Base-by-base conservation (phyloP, 2,329 filamentous ascomycete species). In the Paecilomyces niveus region DNA sequence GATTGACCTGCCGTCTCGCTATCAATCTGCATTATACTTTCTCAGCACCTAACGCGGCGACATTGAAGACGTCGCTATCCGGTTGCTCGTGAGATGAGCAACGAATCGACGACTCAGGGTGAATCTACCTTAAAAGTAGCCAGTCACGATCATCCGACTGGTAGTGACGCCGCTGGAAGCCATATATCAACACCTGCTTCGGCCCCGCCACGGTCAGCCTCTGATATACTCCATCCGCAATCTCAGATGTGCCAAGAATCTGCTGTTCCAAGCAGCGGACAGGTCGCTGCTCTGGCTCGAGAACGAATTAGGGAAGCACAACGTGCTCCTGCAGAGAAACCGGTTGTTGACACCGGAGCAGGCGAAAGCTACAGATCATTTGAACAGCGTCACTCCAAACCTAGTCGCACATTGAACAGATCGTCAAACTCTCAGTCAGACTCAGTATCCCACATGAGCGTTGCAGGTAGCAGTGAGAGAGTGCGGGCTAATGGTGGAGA, bases 241-340 rank as follows among this genome's bases (percentile, higher is more conserved):
- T 61, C 59, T 39, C 33, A 59, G 49, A 53, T 54, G 57, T 29
- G 45, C 21, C 57, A 55, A 39, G 51, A 54, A 26, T 57, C 57
- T 13, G 18, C 24, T 57, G 31, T 60, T 52, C 58, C 60, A 52
- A 61, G 50, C 49, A 61, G 59, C 35, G 59, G 59, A 39, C 53
- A 58, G 13, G 54, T 60, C 56, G 58, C 60, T 54, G 57, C 31
- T 54, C 52, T 57, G 56, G 56, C 60, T 50, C 57, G 54, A 56
- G 52, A 54, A 26, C 55, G 57, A 24, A 26, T 21, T n/a, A 52
- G 3, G 10, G 50, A 52, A 21, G 26, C 4, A 24, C 18, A 11
- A 22, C 18, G 8, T 52, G 49, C 18, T 4, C 2, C 10, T 52
- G 24, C 8, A 52, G 18, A 52, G 6, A 9, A 26, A 11, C 8